Evolutionary conservation across 2,329 filamentous ascomycete species (phyloP).

Genomic region (Fusarium sp.): DNA sequence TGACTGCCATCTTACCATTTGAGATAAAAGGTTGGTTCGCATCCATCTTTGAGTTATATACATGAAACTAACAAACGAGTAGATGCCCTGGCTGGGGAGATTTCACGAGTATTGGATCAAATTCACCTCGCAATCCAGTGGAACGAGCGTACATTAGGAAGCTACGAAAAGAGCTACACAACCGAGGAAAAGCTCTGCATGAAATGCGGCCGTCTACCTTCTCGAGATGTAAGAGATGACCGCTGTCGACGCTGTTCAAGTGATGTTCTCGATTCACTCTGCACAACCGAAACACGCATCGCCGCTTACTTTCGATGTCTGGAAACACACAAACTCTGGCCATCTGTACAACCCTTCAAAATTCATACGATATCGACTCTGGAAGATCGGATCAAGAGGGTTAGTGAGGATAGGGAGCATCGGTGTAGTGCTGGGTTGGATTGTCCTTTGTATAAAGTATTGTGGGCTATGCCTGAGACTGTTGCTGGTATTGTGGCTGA

Average conservation of each 20-base stretch:
- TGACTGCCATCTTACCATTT: background rate
- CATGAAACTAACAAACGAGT: background rate
- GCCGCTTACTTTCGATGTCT: conserved; percentile 1
- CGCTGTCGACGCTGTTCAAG: background rate
- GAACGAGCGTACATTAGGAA: background rate
- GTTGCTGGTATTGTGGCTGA: background rate
- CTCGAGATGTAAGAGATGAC: background rate
- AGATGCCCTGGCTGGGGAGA: conserved; percentile 3
- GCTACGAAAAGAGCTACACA: background rate
- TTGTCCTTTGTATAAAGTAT: conserved; percentile 8
- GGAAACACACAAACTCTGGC: conserved; percentile 4
- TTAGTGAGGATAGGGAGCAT: background rate
- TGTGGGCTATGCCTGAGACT: conserved; percentile 1
- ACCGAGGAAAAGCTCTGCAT: background rate
- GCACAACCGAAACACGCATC: conserved; percentile 1
- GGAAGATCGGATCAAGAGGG: background rate
- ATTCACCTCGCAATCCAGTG: background rate
- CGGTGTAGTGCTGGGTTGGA: background rate
- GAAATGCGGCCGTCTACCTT: background rate
- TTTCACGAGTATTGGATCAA: background rate
- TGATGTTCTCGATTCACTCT: background rate
- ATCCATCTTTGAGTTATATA: rapidly evolving
- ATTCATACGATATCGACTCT: background rate
- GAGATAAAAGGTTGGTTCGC: background rate
- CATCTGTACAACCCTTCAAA: conserved; percentile 1